Conservation (phyloP, 768 basidiomycete genomes). For the Boletus tomentosulus region DNA sequence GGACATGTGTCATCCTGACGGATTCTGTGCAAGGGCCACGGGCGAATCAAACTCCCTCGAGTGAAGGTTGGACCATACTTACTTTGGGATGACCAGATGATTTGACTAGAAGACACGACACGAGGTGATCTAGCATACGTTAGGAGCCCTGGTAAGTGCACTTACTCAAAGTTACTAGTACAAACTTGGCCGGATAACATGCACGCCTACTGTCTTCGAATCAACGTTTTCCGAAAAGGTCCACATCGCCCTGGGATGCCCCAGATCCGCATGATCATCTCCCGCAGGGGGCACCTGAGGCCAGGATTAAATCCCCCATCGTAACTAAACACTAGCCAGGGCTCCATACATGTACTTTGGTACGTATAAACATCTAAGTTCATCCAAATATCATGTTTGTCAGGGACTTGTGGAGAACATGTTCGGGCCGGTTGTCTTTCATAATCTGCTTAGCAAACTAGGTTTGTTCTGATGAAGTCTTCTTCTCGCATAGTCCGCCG, state of each 20-base stretch:
- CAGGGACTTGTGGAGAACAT: neutral
- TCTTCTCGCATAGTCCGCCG: neutral
- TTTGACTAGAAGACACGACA: neutral
- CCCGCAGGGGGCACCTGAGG: neutral
- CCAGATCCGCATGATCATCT: neutral
- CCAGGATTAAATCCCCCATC: neutral
- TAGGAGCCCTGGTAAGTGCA: neutral
- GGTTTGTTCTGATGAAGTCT: neutral
- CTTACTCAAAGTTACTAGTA: neutral
- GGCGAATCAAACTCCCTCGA: neutral
- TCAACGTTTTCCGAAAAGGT: neutral
- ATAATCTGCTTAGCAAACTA: neutral
- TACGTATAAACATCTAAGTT: neutral
- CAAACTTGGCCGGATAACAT: neutral
- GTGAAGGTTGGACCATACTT: neutral
- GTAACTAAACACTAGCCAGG: neutral
- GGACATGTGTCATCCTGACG: neutral
- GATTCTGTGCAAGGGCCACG: neutral
- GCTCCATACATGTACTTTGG: neutral
- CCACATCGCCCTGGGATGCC: neutral
- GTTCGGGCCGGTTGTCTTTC: neutral
- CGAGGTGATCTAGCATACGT: neutral
- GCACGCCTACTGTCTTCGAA: neutral
- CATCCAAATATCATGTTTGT: neutral
- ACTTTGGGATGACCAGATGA: neutral